Evolutionary conservation across 2,329 filamentous ascomycete species (phyloP).

Genomic region (Orbilia blumenaviensis): DNA sequence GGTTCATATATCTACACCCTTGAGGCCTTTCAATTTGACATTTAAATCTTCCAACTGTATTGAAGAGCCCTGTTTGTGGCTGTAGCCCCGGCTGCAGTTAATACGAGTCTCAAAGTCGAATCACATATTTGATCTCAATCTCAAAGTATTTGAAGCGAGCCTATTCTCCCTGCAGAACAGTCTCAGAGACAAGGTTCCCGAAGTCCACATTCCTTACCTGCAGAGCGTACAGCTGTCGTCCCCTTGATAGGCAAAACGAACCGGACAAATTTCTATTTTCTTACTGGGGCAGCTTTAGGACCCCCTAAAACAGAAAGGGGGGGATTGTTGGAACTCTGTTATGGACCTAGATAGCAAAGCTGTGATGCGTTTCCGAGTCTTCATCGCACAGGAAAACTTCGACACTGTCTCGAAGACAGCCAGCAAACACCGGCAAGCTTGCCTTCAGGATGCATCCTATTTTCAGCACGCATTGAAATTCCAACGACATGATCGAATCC

Average conservation of each 20-base stretch:
- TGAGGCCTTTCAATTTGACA: no score
- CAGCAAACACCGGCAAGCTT: neutral
- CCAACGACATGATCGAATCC: slow-evolving; percentile 21
- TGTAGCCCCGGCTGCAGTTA: slow-evolving; percentile 26
- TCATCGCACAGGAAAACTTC: slow-evolving; percentile 14
- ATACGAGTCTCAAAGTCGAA: neutral
- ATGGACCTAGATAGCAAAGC: slow-evolving; percentile 1
- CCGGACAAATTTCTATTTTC: neutral
- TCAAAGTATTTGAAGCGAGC: slow-evolving; percentile 11
- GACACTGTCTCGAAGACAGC: neutral
- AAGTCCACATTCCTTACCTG: slow-evolving; percentile 42
- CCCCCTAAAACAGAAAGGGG: neutral
- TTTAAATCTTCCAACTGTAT: neutral
- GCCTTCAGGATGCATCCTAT: neutral
- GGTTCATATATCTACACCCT: slow-evolving; percentile 16
- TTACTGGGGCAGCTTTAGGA: neutral
- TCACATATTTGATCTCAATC: neutral
- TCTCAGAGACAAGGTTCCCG: slow-evolving; percentile 15
- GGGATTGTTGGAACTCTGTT: neutral
- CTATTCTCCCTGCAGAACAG: neutral
- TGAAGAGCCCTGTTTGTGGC: slow-evolving; percentile 3
- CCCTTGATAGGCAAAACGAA: slow-evolving; percentile 32
- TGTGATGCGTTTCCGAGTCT: slow-evolving; percentile 22
- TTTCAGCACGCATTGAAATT: slow-evolving; percentile 31
- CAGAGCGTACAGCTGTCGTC: slow-evolving; percentile 18